phyloP scores from a whole-genome alignment of 1,284 basidiomycete species.

The Singerocomus inundabilis region DNA sequence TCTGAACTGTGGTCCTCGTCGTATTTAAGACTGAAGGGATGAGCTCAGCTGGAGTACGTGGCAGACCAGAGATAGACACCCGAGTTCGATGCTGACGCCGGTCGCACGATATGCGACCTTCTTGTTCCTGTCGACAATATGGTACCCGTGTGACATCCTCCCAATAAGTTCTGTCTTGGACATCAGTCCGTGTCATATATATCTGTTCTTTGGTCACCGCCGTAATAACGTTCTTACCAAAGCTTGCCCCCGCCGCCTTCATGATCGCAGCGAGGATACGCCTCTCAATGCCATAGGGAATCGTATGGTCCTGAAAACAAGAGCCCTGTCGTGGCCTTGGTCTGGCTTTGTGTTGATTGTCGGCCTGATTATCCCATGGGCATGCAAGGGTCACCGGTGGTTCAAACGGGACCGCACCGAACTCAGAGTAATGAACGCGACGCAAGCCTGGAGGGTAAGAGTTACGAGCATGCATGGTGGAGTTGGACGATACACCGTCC shows the following conservation, averaged over 20 bases:
- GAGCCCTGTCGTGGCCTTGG: background rate
- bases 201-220: background rate
- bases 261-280: background rate
- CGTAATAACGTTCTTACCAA: slow-evolving; percentile 4
- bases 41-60: background rate
- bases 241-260: background rate
- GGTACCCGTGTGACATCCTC: background rate
- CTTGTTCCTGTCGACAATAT: slow-evolving; percentile 1
- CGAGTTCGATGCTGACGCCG: background rate
- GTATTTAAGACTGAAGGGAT: background rate
- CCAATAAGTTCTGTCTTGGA: slow-evolving; percentile 8
- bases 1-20: background rate
- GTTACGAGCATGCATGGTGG: slow-evolving; percentile 3
- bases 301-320: background rate
- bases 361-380: background rate
- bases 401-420: background rate
- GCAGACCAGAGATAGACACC: background rate
- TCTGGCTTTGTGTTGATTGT: background rate
- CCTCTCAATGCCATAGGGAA: background rate
- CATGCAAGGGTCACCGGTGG: background rate
- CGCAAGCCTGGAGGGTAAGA: background rate
- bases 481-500: background rate
- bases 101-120: background rate
- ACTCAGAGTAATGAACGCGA: slow-evolving; percentile 6
- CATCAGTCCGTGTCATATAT: background rate